Evolutionary conservation across 1,284 basidiomycete species (phyloP).

Genomic region (Schizophyllum commune): DNA sequence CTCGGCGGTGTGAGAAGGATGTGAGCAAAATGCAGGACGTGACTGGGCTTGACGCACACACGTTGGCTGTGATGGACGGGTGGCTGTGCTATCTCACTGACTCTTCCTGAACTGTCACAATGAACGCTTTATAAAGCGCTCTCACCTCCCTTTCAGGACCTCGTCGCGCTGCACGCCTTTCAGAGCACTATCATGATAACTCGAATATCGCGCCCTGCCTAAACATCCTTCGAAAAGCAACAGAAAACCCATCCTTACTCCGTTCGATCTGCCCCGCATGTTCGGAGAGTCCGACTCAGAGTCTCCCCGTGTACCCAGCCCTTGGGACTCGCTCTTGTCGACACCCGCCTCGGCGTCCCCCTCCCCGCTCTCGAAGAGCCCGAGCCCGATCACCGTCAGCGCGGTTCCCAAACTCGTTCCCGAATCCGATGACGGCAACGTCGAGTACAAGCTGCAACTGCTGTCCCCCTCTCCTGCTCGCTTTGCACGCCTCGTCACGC

Average conservation of each 20-base stretch:
- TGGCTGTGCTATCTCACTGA: neutral
- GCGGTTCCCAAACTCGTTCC: constrained; percentile 60
- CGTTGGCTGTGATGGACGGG: neutral
- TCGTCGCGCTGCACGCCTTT: neutral
- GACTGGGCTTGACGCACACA: neutral
- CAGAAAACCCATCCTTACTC: neutral
- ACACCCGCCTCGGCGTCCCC: constrained; percentile 30
- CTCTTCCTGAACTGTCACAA: neutral
- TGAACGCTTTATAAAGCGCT: neutral
- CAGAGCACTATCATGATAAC: neutral
- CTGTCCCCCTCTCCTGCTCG: constrained; percentile 62
- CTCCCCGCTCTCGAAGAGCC: constrained; percentile 3
- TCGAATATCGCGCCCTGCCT: neutral
- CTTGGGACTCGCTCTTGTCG: constrained; percentile 70
- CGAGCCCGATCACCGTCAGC: constrained; percentile 15
- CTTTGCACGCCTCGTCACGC: constrained; percentile 78
- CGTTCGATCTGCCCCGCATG: constrained; percentile 31
- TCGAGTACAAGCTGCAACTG: constrained; percentile 84
- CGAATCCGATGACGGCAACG: constrained; percentile 72
- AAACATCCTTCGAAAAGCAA: neutral
- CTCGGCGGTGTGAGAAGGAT: neutral
- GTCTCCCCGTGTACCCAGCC: constrained; percentile 67
- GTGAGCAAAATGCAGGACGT: too few species aligned
- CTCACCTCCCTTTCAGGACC: neutral
- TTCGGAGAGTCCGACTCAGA: constrained; percentile 75